Evolutionary conservation across 2,329 filamentous ascomycete species (phyloP).

Genomic region (Zarea fungicola): DNA sequence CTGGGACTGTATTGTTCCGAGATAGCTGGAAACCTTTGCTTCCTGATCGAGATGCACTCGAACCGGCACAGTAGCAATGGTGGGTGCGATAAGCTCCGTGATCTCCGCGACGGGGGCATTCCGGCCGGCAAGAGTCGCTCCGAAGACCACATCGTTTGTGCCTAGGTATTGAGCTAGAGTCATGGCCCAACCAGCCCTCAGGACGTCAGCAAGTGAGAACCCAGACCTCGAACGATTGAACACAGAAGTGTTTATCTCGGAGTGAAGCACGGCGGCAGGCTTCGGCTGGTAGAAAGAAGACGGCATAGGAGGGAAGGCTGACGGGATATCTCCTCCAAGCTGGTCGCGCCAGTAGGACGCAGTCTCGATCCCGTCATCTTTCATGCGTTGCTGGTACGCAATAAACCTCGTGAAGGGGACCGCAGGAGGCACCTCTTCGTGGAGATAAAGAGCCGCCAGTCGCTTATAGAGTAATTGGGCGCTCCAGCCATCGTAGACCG

Average conservation of each 20-base stretch:
- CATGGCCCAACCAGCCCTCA: conserved; percentile 19
- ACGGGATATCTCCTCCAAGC: conserved; percentile 9
- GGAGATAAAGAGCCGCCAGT: conserved; percentile 6
- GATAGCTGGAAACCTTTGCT: conserved; percentile 14
- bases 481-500: conserved; percentile 18
- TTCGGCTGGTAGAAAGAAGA: conserved; percentile 8
- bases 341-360: conserved; percentile 7
- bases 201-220: conserved; percentile 6
- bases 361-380: not conserved
- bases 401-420: conserved; percentile 8
- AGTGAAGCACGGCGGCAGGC: conserved; percentile 2
- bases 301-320: conserved; percentile 9
- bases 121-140: conserved; percentile 24
- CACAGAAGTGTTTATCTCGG: conserved; percentile 4
- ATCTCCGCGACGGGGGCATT: conserved; percentile 23
- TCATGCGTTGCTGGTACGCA: not conserved
- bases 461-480: conserved; percentile 4
- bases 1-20: conserved; percentile 19
- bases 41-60: conserved; percentile 15
- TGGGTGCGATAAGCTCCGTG: conserved; percentile 24
- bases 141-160: conserved; percentile 22
- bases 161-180: conserved; percentile 19
- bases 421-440: not conserved
- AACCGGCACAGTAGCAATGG: conserved; percentile 26
- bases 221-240: not conserved